A percentile compares a stretch with the other conserved stretches of the same genome.
These are phyloP conservation scores for Boletus tomentosulus DNA, from an alignment of 768 basidiomycete genomes.

Conservation along the genomic window DNA sequence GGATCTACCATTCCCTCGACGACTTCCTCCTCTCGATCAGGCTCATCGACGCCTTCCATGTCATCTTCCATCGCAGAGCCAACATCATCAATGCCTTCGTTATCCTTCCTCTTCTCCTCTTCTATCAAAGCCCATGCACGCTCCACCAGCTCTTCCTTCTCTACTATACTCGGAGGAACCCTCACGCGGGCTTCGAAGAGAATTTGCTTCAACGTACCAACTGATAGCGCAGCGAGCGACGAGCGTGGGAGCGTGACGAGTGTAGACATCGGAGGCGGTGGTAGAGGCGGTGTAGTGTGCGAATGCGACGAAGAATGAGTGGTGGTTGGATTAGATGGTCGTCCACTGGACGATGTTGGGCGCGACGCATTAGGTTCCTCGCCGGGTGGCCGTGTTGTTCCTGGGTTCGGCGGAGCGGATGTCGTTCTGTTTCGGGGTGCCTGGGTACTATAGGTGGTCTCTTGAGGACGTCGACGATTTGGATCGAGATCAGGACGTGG, in stretches of 20 bases:
- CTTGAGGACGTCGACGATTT: slow-evolving; percentile 32
- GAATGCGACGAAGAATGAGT: slow-evolving; percentile 11
- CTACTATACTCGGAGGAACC: slow-evolving; percentile 51
- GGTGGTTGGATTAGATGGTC: slow-evolving; percentile 6
- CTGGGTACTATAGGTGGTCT: slow-evolving; percentile 4
- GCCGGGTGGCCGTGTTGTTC: slow-evolving; percentile 1
- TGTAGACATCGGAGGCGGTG: slow-evolving; percentile 54
- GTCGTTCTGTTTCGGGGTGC: slow-evolving; percentile 24
- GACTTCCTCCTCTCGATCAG: slow-evolving; percentile 14
- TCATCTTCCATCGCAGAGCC: slow-evolving; percentile 25
- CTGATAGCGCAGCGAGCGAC: slow-evolving; percentile 56
- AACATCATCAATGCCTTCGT: slow-evolving; percentile 34
- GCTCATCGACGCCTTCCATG: slow-evolving; percentile 24
- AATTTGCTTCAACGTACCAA: slow-evolving; percentile 72
- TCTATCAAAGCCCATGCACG: slow-evolving; percentile 62
- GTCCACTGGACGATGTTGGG: slow-evolving; percentile 20
- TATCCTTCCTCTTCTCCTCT: slow-evolving; percentile 54
- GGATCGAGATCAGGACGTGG: slow-evolving; percentile 63
- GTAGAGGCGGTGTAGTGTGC: slow-evolving; percentile 35
- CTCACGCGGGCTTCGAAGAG: slow-evolving; percentile 79
- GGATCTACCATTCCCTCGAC: slow-evolving; percentile 16
- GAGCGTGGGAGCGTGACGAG: slow-evolving; percentile 60
- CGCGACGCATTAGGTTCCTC: slow-evolving; percentile 7
- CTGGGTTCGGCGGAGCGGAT: slow-evolving; percentile 18
- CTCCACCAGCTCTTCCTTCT: slow-evolving; percentile 79